A percentile compares a stretch with the other conserved stretches of the same genome.
Evolutionary conservation across 176 grass and related monocot species (phyloP).

Genomic region (Oryza longistaminata): DNA sequence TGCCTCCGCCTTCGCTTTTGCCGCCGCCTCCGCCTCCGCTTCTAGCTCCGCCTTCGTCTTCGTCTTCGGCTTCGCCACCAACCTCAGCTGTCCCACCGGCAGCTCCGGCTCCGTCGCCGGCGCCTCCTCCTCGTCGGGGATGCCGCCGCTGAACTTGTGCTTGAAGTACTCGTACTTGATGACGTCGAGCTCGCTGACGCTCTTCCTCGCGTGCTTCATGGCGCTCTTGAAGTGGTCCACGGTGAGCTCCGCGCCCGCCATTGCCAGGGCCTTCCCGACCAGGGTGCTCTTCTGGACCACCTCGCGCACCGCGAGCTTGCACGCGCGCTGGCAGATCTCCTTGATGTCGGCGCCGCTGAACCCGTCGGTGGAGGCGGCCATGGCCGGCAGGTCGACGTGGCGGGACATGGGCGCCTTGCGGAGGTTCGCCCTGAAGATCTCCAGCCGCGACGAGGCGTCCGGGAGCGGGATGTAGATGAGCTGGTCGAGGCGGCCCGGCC

Average conservation of each 20-base stretch:
- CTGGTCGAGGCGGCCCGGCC: slow-evolving; percentile 54
- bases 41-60: neutral
- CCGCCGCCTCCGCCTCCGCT: neutral
- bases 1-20: neutral
- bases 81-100: neutral
- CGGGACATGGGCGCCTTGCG: slow-evolving; percentile 17
- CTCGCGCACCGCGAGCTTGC: slow-evolving; percentile 52
- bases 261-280: neutral
- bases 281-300: slow-evolving; percentile 12
- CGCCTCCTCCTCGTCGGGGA: neutral
- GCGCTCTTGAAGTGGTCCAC: slow-evolving; percentile 35
- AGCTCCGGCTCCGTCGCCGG: neutral
- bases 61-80: neutral
- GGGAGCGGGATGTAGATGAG: slow-evolving; percentile 55
- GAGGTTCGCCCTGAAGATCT: slow-evolving; percentile 48
- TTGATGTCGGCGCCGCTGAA: slow-evolving; percentile 55
- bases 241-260: slow-evolving; percentile 33
- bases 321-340: slow-evolving; percentile 48
- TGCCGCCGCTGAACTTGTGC: slow-evolving; percentile 14
- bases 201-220: slow-evolving; percentile 38
- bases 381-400: slow-evolving; percentile 31
- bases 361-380: slow-evolving; percentile 32
- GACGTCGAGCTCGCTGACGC: slow-evolving; percentile 32
- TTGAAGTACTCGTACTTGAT: slow-evolving; percentile 27
- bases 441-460: slow-evolving; percentile 32